phyloP scores from a whole-genome alignment of 768 basidiomycete genomes.

The Mycena vitilis region DNA sequence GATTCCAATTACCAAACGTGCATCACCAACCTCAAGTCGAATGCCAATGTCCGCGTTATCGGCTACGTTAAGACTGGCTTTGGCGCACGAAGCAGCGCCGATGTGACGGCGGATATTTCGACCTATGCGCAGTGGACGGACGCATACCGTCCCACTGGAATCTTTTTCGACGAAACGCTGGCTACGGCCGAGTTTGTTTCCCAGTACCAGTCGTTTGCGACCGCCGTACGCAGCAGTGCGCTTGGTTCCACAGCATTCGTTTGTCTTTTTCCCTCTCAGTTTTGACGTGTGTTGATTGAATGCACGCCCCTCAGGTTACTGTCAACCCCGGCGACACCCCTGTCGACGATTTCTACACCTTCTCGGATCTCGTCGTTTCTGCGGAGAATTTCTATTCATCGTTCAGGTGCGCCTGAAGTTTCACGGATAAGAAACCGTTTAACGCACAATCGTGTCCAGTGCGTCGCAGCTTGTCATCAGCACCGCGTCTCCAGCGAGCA shows the following conservation, averaged over 20 bases:
- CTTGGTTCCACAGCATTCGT: conserved; percentile 4
- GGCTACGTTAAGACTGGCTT: conserved; percentile 48
- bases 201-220: conserved; percentile 41
- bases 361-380: conserved; percentile 46
- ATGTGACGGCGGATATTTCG: conserved; percentile 43
- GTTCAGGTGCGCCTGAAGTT: conserved; percentile 43
- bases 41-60: conserved; percentile 43
- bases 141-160: conserved; percentile 46
- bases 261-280: not conserved
- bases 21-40: conserved; percentile 36
- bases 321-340: conserved; percentile 45
- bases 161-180: conserved; percentile 51
- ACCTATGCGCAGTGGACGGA: conserved; percentile 46
- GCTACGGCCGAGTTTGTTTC: conserved; percentile 34
- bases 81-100: conserved; percentile 36
- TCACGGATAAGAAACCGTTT: not conserved
- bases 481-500: conserved; percentile 33
- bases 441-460: conserved; percentile 27
- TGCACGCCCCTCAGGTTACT: conserved; percentile 35
- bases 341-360: conserved; percentile 35
- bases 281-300: not conserved
- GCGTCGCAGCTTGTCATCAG: conserved; percentile 38
- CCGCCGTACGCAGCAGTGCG: conserved; percentile 29
- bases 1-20: conserved; percentile 46
- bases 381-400: conserved; percentile 42